A percentile compares a stretch with the other conserved stretches of the same genome.
These are phyloP conservation scores for Suzukiozyma palmioleophila DNA, from an alignment of 1,139 yeast species.

Conservation along the genomic window DNA sequence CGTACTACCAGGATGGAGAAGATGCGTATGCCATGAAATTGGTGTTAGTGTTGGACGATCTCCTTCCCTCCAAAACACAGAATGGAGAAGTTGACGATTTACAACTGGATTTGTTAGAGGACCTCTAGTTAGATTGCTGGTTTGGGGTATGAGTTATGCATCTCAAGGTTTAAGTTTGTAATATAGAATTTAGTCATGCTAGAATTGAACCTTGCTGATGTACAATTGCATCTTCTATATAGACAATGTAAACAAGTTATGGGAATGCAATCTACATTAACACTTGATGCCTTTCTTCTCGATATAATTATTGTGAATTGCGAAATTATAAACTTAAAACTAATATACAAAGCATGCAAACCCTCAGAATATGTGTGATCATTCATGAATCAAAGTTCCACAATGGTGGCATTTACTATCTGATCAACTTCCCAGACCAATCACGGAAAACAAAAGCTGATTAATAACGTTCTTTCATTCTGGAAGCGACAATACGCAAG, in stretches of 20 bases:
- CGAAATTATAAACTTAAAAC: too few relatives aligned
- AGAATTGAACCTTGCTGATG: too few relatives aligned
- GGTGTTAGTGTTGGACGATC: slow-evolving; percentile 51
- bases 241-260: too few relatives aligned
- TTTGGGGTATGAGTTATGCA: too few relatives aligned
- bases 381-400: neutral
- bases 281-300: too few relatives aligned
- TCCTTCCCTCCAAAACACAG: slow-evolving; percentile 55
- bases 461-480: slow-evolving; percentile 93
- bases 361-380: too few relatives aligned
- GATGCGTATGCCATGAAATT: slow-evolving; percentile 97
- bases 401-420: neutral
- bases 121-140: slow-evolving; percentile 1
- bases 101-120: slow-evolving; percentile 31
- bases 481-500: slow-evolving; percentile 91
- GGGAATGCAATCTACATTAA: too few relatives aligned
- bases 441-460: neutral
- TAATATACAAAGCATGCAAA: too few relatives aligned
- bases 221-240: too few relatives aligned
- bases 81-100: slow-evolving; percentile 51
- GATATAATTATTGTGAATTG: neutral
- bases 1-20: slow-evolving; percentile 95
- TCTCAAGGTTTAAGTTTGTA: too few relatives aligned
- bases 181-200: too few relatives aligned
- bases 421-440: neutral